Base-by-base conservation (phyloP, 306 rosid species). In the Medicago ruthenica region DNA sequence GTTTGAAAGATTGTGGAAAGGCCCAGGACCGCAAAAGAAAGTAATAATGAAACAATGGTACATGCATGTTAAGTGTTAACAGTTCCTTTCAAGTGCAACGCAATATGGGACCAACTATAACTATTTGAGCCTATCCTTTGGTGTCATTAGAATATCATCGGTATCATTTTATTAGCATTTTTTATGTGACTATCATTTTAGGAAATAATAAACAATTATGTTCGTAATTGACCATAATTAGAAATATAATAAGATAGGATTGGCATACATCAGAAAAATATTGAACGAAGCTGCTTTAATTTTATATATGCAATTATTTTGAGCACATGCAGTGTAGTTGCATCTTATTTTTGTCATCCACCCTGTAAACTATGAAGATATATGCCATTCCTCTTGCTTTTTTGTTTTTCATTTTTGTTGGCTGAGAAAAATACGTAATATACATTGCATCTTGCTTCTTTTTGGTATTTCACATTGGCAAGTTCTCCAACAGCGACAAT, bases 401-500 rank as follows among this genome's bases (percentile, higher is more conserved):
- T 14, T 50, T 0, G 7, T 71, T 37, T 8, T 6, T 18, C 37
- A 50, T 36, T 34, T 75, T 18, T 24, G 34, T 20, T 53, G 44
- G 67, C 34, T 66, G 13, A 24, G 58, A 18, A 67, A 76, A 39
- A 39, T 75, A 42, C 7, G 17, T 9, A 34, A 48, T 11, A 21
- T 72, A 20, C 83, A 65, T 41, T 65, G 74, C 59, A 79, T 74
- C 69, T 64, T 64, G 62, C 50, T 63, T 24, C 64, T 16, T 15
- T 51, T 71, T 13, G 1, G 16, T 34, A 12, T 51, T 41, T 63
- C 47, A 5, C 14, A 50, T 21, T 62, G 34, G 71, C 60, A 16
- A 22, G 55, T 18, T 64, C 31, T 31, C 21, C 67, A 63, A 72
- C 18, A 79, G 40, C 62, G 74, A 73, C 74, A 64, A 40, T 14